Evolutionary conservation across 768 basidiomycete genomes (phyloP), one percentile per base, ranked within the genome.

Genomic region (Pulveroboletus ravenelii): DNA sequence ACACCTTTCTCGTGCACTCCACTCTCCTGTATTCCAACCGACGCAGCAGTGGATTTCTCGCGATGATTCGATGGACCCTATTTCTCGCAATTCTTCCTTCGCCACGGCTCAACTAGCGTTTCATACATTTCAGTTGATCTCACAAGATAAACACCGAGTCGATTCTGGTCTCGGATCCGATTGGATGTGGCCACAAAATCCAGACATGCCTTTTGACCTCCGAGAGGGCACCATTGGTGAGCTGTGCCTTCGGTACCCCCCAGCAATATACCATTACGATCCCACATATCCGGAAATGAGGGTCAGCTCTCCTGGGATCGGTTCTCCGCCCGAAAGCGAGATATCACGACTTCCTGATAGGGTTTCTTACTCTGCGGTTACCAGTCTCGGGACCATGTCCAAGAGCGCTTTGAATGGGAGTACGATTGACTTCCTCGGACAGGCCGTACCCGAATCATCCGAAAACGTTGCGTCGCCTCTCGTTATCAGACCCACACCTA

Each of bases 61-160:
- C n/a, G 58, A 64, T 17, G 39, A 25, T 32, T 31, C 47, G 36
- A 49, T 30, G 29, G 47, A 55, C 20, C 45, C 45, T 44, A 30
- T 51, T 49, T 37, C 47, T 5, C 45, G 43, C 31, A 41, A 37
- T 46, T 52, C 50, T 48, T 47, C 49, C n/a, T 56, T 62, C 15
- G 59, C 60, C 8, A 60, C 70, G 20, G 40, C 53, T 5, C 67
- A 69, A 34, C 68, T 70, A 58, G 39, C 59, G n/a, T 49, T 63
- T n/a, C 65, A 64, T 39, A 54, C 56, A 14, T 63, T 62, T 18
- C 60, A 64, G 15, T 38, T 56, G 9, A 38, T 53, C 30, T 53
- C 57, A 41, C 42, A 52, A 8, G 62, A 62, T 46, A 61, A 48
- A 20, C 47, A 32, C 18, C 49, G 47, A 30, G n/a, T 48, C 2